Base-by-base conservation (phyloP, 2,329 filamentous ascomycete genomes). In the Colletotrichum sp. region DNA sequence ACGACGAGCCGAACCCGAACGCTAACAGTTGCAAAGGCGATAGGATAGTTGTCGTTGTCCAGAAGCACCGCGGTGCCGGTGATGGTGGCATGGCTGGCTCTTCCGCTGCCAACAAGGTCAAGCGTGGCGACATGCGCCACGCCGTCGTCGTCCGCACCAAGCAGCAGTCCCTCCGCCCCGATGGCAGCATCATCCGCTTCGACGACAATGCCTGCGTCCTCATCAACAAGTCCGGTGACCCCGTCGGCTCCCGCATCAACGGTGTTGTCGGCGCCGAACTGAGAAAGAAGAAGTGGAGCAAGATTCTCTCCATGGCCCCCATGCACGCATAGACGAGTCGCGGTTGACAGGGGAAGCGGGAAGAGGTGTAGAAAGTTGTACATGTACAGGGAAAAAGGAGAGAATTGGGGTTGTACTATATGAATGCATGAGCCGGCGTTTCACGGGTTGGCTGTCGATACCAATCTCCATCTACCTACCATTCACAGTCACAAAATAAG, bases 141-240 rank as follows among this genome's bases (percentile, higher is more conserved):
- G 97, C 97, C 24, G 95, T 99, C 60, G 93, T 99, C 30, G 98
- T 99, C 75, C 94, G 97, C 78, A 98, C 96, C 48, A 92, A 89
- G 81, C 98, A 99, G 88, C 94, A 96, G 86, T 92, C 94, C 77
- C 95, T 97, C 85, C 91, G 97, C 78, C 92, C 92, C 36, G 97
- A 99, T 87, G 97, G 97, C 68, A 96, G 94, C 83, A 93, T 97
- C 63, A 93, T 99, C 79, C 93, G 93, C 80, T 99, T 99, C 85
- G 97, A 98, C 86, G 97, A 99, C 87, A 99, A 99, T 86, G 97
- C 97, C 64, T 99, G 97, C 84, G 97, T 99, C 61, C 89, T 99
- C 80, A 94, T 99, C 85, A 99, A 98, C 88, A 99, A 99, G 91
- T 91, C 95, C 12, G 98, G 97, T 59, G 97, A 99, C 84, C 97